These are phyloP conservation scores for Mesotaenium endlicherianum DNA, from an alignment of 139 green algal genomes.

Conservation along the genomic window DNA sequence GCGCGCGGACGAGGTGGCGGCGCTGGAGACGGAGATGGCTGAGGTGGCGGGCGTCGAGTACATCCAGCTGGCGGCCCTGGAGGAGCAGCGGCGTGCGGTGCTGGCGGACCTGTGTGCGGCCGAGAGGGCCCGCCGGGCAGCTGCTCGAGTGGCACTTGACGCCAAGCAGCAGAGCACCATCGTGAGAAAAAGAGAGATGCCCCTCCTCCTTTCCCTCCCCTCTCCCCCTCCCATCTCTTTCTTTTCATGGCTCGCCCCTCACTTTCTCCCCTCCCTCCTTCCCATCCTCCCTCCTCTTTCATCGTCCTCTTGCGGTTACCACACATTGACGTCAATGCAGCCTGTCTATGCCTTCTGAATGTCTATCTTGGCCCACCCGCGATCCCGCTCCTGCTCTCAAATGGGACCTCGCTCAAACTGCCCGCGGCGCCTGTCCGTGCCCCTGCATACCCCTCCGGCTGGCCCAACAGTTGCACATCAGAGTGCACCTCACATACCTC, in stretches of 20 bases:
- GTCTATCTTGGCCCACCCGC: too few relatives aligned
- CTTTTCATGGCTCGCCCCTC: not conserved
- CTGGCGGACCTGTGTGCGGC: not conserved
- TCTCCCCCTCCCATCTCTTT: not conserved
- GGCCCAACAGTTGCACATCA: too few relatives aligned
- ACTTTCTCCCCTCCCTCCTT: not conserved
- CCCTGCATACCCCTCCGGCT: too few relatives aligned
- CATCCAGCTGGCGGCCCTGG: not conserved
- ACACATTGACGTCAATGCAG: too few relatives aligned
- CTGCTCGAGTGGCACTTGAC: not conserved
- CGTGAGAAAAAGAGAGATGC: too few relatives aligned
- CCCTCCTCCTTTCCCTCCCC: not conserved
- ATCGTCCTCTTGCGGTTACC: not conserved
- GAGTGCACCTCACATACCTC: too few relatives aligned
- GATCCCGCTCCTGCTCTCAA: too few relatives aligned
- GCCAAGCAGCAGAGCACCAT: slow-evolving; percentile 12
- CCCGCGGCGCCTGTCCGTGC: too few relatives aligned
- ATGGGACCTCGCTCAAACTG: too few relatives aligned
- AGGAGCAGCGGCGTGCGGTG: not conserved
- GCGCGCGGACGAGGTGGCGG: not conserved
- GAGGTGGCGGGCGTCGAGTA: not conserved
- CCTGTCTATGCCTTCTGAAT: too few relatives aligned
- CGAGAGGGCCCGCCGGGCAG: not conserved
- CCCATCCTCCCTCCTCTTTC: not conserved
- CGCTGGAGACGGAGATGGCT: slow-evolving; percentile 2